phyloP scores from a whole-genome alignment of 768 basidiomycete genomes.

The Mycena venus region DNA sequence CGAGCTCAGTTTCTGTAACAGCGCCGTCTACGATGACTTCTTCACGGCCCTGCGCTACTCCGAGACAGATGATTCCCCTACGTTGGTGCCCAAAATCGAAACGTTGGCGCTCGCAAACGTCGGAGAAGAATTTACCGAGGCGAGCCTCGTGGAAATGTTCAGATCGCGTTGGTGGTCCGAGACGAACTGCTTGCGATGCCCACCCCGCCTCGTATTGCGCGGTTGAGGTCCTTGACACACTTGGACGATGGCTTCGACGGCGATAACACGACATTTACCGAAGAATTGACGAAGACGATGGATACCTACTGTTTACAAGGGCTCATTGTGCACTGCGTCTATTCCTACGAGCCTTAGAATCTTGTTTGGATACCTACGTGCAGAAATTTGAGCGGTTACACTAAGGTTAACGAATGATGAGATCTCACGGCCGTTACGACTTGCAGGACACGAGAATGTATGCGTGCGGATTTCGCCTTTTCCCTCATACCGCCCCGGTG shows the following conservation, averaged over 20 bases:
- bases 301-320: background rate
- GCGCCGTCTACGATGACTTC: conserved; percentile 7
- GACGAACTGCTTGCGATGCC: background rate
- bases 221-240: background rate
- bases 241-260: background rate
- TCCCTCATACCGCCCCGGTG: too few species aligned
- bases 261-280: background rate
- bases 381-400: too few species aligned
- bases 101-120: background rate
- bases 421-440: too few species aligned
- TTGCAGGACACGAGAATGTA: too few species aligned
- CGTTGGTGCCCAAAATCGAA: conserved; percentile 13
- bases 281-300: background rate
- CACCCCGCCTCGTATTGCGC: background rate
- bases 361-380: too few species aligned
- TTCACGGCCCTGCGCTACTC: background rate
- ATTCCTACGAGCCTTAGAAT: too few species aligned
- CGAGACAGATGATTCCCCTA: background rate
- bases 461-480: too few species aligned
- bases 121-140: background rate
- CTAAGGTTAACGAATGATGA: too few species aligned
- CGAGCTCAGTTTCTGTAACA: background rate
- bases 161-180: conserved; percentile 13
- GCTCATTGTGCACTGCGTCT: too few species aligned
- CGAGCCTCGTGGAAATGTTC: background rate